Evolutionary conservation across 805 yeast species (phyloP).

Genomic region (Sungouiella blattae): DNA sequence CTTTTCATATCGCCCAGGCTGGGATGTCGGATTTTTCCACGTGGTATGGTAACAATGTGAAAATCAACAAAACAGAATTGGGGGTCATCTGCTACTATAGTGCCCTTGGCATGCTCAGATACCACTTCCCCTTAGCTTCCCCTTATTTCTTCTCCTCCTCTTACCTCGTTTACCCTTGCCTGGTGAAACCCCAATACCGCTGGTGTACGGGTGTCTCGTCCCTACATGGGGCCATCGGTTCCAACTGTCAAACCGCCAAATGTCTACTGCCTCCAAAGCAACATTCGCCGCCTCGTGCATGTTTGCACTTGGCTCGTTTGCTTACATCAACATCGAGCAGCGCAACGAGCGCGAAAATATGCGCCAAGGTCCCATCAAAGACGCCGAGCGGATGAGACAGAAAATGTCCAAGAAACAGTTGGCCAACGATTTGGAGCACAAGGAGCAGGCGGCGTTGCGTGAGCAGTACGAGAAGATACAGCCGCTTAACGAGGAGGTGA

Average conservation of each 20-base stretch:
- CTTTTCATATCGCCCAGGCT: too few species aligned
- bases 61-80: too few species aligned
- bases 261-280: slow-evolving; percentile 79
- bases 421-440: slow-evolving; percentile 63
- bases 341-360: slow-evolving; percentile 65
- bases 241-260: slow-evolving; percentile 19
- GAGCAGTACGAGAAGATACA: slow-evolving; percentile 57
- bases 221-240: too few species aligned
- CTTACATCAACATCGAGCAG: slow-evolving; percentile 70
- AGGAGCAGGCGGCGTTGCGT: slow-evolving; percentile 56
- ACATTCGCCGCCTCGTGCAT: slow-evolving; percentile 61
- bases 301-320: slow-evolving; percentile 55
- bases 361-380: slow-evolving; percentile 82
- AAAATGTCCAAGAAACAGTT: slow-evolving; percentile 40
- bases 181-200: too few species aligned
- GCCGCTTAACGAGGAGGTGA: slow-evolving; percentile 47
- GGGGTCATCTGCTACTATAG: too few species aligned
- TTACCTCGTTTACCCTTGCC: too few species aligned
- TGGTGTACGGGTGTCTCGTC: background rate
- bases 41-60: too few species aligned
- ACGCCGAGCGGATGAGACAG: slow-evolving; percentile 58
- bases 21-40: too few species aligned
- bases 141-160: too few species aligned
- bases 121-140: too few species aligned
- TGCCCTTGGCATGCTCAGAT: too few species aligned